Evolutionary conservation across 2,329 filamentous ascomycete genomes (phyloP).

Genomic region (Aspergillus carbonarius): DNA sequence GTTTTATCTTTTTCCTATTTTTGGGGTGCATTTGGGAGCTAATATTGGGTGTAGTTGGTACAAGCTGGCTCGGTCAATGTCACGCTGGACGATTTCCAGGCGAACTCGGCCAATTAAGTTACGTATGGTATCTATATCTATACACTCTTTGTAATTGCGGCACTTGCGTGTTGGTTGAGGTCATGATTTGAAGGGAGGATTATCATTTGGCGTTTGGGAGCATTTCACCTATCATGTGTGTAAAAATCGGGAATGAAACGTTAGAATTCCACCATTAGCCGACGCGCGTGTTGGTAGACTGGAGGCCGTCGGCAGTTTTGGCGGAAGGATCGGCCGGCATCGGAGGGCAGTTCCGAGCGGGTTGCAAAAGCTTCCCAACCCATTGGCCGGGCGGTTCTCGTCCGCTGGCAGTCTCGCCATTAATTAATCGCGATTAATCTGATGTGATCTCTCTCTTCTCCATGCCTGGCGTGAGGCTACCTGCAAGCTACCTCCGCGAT

Average conservation of each 20-base stretch:
- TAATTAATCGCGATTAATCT: neutral
- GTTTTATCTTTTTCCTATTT: neutral
- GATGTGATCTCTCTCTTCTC: neutral
- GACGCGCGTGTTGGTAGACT: too few species aligned
- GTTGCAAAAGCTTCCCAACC: neutral
- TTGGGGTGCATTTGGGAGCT: conserved; percentile 9
- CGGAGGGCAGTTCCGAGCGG: conserved; percentile 19
- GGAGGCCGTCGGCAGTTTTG: neutral
- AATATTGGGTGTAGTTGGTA: conserved; percentile 62
- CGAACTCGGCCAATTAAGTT: conserved; percentile 34
- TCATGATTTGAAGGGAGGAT: neutral
- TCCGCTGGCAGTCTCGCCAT: conserved; percentile 15
- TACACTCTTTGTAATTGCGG: neutral
- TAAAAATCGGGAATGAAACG: neutral
- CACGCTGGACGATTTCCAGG: conserved; percentile 77
- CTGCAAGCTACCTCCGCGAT: neutral
- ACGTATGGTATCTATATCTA: conserved; percentile 12
- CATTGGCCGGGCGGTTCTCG: conserved; percentile 22
- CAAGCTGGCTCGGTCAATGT: conserved; percentile 91
- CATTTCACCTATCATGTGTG: neutral
- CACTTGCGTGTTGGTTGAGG: neutral
- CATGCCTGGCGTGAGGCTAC: neutral
- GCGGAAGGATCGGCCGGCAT: conserved; percentile 26
- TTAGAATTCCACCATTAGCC: neutral
- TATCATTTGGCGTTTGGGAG: neutral